Evolutionary conservation across 495 filamentous ascomycete genomes (phyloP), one percentile per base, ranked within the genome.

Genomic region (Xylaria bambusicola): DNA sequence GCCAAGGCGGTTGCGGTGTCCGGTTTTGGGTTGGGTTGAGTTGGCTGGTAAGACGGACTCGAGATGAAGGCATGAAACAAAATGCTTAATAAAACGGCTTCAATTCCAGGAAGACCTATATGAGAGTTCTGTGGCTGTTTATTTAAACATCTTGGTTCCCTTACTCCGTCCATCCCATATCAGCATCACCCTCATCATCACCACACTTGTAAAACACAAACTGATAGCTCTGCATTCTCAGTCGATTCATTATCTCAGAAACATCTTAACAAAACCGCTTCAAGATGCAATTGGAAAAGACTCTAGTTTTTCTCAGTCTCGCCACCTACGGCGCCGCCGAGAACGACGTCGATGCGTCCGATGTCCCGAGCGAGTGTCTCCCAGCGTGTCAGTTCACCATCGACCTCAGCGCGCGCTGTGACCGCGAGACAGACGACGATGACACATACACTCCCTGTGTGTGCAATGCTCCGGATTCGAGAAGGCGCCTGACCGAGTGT

Each of bases 331-430:
- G 44, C 20, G 48, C 48, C 13, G 54, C 60, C 26, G 60, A 62
- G 38, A 57, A 62, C 33, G 40, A 56, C 1, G 38, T 62, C 41
- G 54, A 58, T 41, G 45, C 23, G 7, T 33, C 52, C 8, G 60
- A 58, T 21, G 60, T 58, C 27, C 54, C 54, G 6, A 33, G 48
- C 23, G 41, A 29, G 8, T 62, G 60, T 35, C 23, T 58, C 4
- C 38, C 40, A 31, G 29, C 60, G 3, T 62, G 60, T 42, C 60
- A 62, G 20, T 58, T 58, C 33, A 62, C 48, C 23, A 54, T 58
- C 42, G 54, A 62, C 31, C 54, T 62, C 0, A 53, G 48, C 18
- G 27, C 54, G 12, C 48, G 33, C 12, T 62, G 60, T 15, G 60
- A 62, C 23, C 31, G 18, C 12, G 49, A 52, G 20, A 58, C 52